Base-by-base conservation (phyloP, 2,329 filamentous ascomycete species). In the Catunica adiposa region DNA sequence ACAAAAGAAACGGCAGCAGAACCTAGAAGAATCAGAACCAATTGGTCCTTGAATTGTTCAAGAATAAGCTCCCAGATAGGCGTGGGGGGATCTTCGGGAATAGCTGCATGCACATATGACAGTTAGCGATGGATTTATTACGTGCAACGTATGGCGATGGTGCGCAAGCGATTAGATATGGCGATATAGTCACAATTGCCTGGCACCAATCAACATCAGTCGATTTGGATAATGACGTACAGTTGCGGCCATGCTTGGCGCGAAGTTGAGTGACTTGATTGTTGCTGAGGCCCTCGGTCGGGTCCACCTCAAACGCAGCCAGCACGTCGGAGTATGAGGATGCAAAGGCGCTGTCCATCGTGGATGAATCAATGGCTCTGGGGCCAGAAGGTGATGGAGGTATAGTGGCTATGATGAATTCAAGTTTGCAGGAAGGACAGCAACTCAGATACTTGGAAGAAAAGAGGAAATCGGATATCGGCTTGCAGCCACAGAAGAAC, bases 41-140 rank as follows among this genome's bases (percentile, higher is more conserved):
- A 80, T 70, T 98, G 92, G 67, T 98, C 92, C 71, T 98, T 96
- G 78, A 98, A 98, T 69, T 98, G 92, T 71, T 98, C 92, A 58
- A 98, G 78, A 56, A 98, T 87, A 60, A 98, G 82, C 71, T 97
- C 80, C 92, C 90, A 98, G 51, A 98, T 68, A 40, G 92, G 92
- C 31, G 92, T 98, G 2, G 92, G 89, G 55, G 92, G 92, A 61
- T 98, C 92, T 72, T 98, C 92, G 48, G 77, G 71, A 60, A 81
- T 81, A 51, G 76, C 77, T 80, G 31, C 15, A 52, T 14, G 46
- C 17, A 40, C 20, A 31, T 25, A 37, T 17, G 11, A 5, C 14
- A 34, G 46, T 51, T 34, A 57, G 50, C 23, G 44, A 44, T 38
- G n/a, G 29, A 44, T 44, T 7, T n/a, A 44, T 17, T 44, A n/a